Evolutionary conservation across 768 basidiomycete genomes (phyloP), one percentile per base, ranked within the genome.

Genomic region (Russula sp.): DNA sequence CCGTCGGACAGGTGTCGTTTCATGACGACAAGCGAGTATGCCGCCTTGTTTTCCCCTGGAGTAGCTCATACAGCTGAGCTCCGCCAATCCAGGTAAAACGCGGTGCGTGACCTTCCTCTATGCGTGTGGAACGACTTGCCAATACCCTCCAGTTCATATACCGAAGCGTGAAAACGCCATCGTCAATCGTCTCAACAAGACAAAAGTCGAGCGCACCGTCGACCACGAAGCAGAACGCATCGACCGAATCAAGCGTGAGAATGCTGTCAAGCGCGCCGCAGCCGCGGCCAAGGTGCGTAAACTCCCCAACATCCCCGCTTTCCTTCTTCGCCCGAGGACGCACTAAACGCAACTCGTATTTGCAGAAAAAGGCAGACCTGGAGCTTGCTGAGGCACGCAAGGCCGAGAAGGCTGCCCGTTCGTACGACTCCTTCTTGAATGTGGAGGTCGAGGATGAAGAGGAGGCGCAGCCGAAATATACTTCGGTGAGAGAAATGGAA

Each of bases 1-100:
- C 92, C 3, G 87, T 96, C 3, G 97, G 97, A 0, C 89, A 94
- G 70, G 97, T 99, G 0, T 90, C 93, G 0, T 98, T 99, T 73
- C 91, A 98, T 68, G 89, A 79, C 61, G 93, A 97, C 70, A 94
- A 96, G 71, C 80, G 80, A 75, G 93, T 93, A 66, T 44, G 80
- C 48, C 34, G 27, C 18, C 14, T 27, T 39, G 55, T 31, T 35
- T 16, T 27, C 32, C 27, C 27, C 27, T 27, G 27, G 27, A 55
- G 45, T 32, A 16, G 40, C 32, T 40, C 32, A 35, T 42, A 47
- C 14, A 45, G 16, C 32, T 63, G 37, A 59, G 35, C 63, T 22
- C 20, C 27, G 45, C 27, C 27, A 59, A 18, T 20, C n/a, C 35
- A 91, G 88, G 91, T 95, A 55, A 94, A 91, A 77, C 80, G 91